A percentile compares a stretch with the other conserved stretches of the same genome.
These are phyloP conservation scores for Posidonia australis DNA, from an alignment of 106 monocot genomes.

Conservation along the genomic window DNA sequence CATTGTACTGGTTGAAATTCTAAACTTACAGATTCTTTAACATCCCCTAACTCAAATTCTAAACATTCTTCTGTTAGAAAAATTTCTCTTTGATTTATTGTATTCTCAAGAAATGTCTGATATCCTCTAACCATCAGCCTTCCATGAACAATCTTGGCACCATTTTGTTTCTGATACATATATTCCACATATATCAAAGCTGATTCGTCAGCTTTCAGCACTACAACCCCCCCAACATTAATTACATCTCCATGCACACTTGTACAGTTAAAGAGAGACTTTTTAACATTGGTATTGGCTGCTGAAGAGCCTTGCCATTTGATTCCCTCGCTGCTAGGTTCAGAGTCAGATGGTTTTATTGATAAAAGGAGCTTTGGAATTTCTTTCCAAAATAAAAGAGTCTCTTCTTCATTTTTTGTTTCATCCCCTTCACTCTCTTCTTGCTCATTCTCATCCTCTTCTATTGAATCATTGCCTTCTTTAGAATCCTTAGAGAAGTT, in stretches of 20 bases:
- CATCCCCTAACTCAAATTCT: conserved; percentile 52
- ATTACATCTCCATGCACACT: conserved; percentile 36
- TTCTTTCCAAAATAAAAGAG: conserved; percentile 10
- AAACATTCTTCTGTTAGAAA: conserved; percentile 69
- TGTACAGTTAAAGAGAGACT: conserved; percentile 44
- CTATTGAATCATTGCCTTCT: conserved; percentile 25
- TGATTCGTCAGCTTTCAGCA: conserved; percentile 33
- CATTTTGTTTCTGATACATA: conserved; percentile 55
- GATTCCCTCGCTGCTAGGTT: conserved; percentile 26
- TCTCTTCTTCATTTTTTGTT: conserved; percentile 33
- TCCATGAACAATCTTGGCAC: conserved; percentile 68
- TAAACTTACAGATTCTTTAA: conserved; percentile 53
- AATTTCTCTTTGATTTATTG: conserved; percentile 76
- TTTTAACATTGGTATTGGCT: conserved; percentile 39
- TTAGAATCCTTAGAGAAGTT: conserved; percentile 56
- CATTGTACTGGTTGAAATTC: conserved; percentile 41
- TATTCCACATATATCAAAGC: conserved; percentile 55
- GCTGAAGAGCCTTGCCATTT: conserved; percentile 44
- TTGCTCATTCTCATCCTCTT: conserved; percentile 32
- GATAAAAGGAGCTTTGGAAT: conserved; percentile 18
- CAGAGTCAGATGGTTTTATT: conserved; percentile 13
- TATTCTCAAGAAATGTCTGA: conserved; percentile 76
- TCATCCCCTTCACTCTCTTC: conserved; percentile 76
- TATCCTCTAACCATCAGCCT: conserved; percentile 45
- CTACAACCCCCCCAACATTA: conserved; percentile 43